Evolutionary conservation across 805 yeast genomes (phyloP).

Genomic region (Saccharomycopsis vini): DNA sequence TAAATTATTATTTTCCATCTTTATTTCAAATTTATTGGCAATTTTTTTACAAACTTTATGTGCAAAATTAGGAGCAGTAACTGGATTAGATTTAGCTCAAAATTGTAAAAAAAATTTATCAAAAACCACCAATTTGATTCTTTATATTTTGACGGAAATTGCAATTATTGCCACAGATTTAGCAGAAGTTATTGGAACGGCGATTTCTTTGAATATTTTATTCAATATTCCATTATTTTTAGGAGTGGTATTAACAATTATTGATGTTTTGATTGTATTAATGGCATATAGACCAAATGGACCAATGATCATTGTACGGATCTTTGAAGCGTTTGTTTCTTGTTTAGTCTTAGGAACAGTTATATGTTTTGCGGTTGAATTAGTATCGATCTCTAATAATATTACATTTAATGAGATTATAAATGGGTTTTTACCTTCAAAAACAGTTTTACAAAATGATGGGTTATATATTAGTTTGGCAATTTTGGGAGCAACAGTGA

Average conservation of each 20-base stretch:
- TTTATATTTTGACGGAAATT: constrained; percentile 65
- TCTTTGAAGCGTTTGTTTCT: constrained; percentile 78
- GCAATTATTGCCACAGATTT: constrained; percentile 94
- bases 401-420: constrained; percentile 53
- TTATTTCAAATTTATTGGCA: constrained; percentile 78
- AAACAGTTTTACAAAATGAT: constrained; percentile 41
- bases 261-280: constrained; percentile 78
- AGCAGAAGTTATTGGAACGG: constrained; percentile 98
- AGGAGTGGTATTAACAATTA: constrained; percentile 78
- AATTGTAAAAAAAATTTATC: constrained; percentile 75
- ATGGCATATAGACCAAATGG: constrained; percentile 85
- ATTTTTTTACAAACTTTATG: constrained; percentile 78
- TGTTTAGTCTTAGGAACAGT: constrained; percentile 73
- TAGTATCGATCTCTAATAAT: constrained; percentile 53
- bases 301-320: constrained; percentile 64
- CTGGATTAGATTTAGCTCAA: constrained; percentile 87
- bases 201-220: constrained; percentile 80
- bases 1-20: constrained; percentile 66
- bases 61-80: constrained; percentile 84
- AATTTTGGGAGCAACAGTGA: constrained; percentile 86
- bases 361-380: constrained; percentile 72
- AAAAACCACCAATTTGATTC: constrained; percentile 41
- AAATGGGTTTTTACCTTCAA: constrained; percentile 55
- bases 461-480: constrained; percentile 78
- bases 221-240: constrained; percentile 69